Evolutionary conservation across 805 yeast genomes (phyloP), one percentile per base, ranked within the genome.

Genomic region (Candida sithepensis): DNA sequence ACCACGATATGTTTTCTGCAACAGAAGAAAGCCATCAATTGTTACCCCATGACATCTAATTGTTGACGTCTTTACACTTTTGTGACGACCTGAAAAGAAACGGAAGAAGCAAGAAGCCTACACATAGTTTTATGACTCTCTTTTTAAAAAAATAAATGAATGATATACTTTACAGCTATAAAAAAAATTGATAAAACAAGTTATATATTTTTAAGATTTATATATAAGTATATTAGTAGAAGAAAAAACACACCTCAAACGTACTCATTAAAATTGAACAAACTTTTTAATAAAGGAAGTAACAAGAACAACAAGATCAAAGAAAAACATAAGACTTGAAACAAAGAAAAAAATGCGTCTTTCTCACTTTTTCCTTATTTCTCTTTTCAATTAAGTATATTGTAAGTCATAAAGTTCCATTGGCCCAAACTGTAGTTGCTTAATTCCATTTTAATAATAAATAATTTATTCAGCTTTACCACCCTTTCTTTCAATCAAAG

Each of bases 401-500:
- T 30, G 34, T 30, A 30, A 30, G 14, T 30, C 34, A n/a, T 30
- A 30, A 5, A 30, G 4, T 30, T 14, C 16, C 16, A 4, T 14
- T 14, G 30, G 30, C 30, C 30, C 12, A 8, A 8, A 8, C 30
- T 26, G 30, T 8, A 8, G 30, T 26, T 26, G 12, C 12, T 26
- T 26, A 26, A 8, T 8, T 26, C 12, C 8, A 8, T 26, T 26
- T 26, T 26, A 26, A 26, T 12, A 8, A 8, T 26, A 54, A 45
- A 45, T 38, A 58, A 72, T 72, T 81, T 88, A 89, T 82, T 90
- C 96, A 71, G 81, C 80, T 74, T 88, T 90, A 73, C 98, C 98
- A 75, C 97, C 97, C 84, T 92, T 92, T 86, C 96, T 90, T 73
- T 81, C 82, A 71, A 92, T 88, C 79, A 92, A 85, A 74, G 88